Evolutionary conservation across 2,329 filamentous ascomycete genomes (phyloP), one percentile per base, ranked within the genome.

Genomic region (Calonectria pseudoreteaudii): DNA sequence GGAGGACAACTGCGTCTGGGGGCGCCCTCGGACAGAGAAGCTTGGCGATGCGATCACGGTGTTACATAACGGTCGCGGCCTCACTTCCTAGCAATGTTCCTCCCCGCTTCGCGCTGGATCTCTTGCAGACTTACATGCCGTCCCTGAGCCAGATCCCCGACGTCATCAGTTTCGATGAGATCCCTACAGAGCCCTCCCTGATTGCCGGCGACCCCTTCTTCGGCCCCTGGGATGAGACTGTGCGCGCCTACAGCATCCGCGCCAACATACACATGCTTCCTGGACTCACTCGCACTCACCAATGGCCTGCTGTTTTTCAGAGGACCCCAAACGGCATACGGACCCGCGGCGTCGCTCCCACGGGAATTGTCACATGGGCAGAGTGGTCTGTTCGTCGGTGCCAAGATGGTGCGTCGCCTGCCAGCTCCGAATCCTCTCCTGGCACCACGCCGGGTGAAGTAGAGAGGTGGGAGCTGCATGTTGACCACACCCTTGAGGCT

Each of bases 261-360:
- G 47, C 31, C 34, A 26, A 23, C 23, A 67, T 56, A 20, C 30
- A 67, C 30, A 30, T 70, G 31, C 41, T 62, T 8, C 67, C 44
- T 2, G 56, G 67, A 1, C 56, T 70, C n/a, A 52, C 13, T 8
- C n/a, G 36, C 4, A 20, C 14, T 31, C 36, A 50, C n/a, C 10
- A 53, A 20, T 71, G 68, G 68, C 60, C 68, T 23, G 49, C 60
- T 30, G 36, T 66, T 26, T 66, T 56, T 23, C 60, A 71, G 26
- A 10, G 20, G 23, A 30, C 68, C 8, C 20, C 49, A 1, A 30
- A 18, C 26, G 68, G 68, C 28, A 52, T 71, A 38, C 49, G 60
- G 1, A 56, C 28, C 5, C 60, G 68, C n/a, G 68, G 60, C 1
- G 44, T 26, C 18, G 30, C 68, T 3, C 58, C 58, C 14, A 58